phyloP scores from a whole-genome alignment of 2,329 filamentous ascomycete genomes.

The Scedosporium boydii region DNA sequence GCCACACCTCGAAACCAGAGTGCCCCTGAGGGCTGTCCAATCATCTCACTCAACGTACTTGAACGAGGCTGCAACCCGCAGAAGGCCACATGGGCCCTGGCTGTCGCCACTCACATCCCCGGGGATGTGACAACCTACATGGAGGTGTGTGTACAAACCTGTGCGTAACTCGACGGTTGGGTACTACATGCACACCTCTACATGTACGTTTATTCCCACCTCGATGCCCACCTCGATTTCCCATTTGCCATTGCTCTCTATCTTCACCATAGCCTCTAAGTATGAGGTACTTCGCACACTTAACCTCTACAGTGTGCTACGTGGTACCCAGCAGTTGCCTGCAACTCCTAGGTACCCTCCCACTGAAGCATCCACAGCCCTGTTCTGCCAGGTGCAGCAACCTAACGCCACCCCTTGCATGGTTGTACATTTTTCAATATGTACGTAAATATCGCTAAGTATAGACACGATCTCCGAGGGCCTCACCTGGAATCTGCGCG shows the following conservation, averaged over 20 bases:
- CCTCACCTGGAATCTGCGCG: neutral
- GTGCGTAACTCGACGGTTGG: neutral
- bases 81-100: neutral
- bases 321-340: too few relatives aligned
- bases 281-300: too few relatives aligned
- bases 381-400: neutral
- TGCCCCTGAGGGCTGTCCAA: constrained; percentile 1
- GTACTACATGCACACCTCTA: neutral
- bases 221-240: neutral
- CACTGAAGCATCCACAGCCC: neutral
- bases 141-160: neutral
- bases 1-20: neutral
- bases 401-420: neutral
- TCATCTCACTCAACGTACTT: neutral
- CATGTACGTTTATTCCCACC: too few relatives aligned
- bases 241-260: neutral
- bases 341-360: too few relatives aligned
- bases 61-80: neutral
- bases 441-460: neutral
- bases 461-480: neutral
- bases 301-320: too few relatives aligned
- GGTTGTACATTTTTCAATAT: neutral
- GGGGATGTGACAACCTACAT: constrained; percentile 1
- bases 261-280: neutral
- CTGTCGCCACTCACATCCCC: neutral